Conservation (phyloP, 2,329 filamentous ascomycete species). For the Whalleya microplaca region DNA sequence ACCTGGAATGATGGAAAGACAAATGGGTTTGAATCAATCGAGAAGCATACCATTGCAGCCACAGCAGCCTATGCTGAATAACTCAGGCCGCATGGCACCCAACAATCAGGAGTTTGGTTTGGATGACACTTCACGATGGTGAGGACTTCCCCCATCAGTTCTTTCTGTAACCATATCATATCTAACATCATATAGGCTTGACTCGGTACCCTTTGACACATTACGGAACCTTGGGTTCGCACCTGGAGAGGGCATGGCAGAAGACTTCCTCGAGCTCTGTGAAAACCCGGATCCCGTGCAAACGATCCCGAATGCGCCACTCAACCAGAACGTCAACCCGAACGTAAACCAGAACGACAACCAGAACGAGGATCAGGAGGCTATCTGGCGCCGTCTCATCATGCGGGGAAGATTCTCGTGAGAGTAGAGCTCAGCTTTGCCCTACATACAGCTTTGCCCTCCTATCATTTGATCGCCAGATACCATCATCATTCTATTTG, state of each 20-base stretch:
- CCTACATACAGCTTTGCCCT: no score
- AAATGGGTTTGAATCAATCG: slow-evolving; percentile 15
- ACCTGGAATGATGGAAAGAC: slow-evolving; percentile 16
- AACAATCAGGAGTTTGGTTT: slow-evolving; percentile 21
- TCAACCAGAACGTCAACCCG: slow-evolving; percentile 35
- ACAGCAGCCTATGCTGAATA: slow-evolving; percentile 13
- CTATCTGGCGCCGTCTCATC: slow-evolving; percentile 39
- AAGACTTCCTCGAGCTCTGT: slow-evolving; percentile 39
- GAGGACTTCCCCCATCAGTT: slow-evolving; percentile 7
- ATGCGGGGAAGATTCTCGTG: slow-evolving; percentile 39
- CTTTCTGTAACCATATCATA: not conserved
- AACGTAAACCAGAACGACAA: no score
- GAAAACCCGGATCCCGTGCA: slow-evolving; percentile 40
- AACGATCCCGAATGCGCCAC: slow-evolving; percentile 28
- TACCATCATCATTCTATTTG: not conserved
- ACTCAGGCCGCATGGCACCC: slow-evolving; percentile 6
- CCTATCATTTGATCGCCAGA: not conserved
- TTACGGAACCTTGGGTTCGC: slow-evolving; percentile 40
- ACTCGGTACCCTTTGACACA: slow-evolving; percentile 37
- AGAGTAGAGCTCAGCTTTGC: not conserved
- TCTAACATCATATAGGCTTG: slow-evolving; percentile 33
- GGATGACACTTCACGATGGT: slow-evolving; percentile 36
- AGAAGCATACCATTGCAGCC: slow-evolving; percentile 16
- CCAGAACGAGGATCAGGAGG: slow-evolving; percentile 40
- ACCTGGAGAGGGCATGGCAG: slow-evolving; percentile 37